Evolutionary conservation across 768 basidiomycete species (phyloP).

Genomic region (Tylopilus plumbeoviolaceoides): DNA sequence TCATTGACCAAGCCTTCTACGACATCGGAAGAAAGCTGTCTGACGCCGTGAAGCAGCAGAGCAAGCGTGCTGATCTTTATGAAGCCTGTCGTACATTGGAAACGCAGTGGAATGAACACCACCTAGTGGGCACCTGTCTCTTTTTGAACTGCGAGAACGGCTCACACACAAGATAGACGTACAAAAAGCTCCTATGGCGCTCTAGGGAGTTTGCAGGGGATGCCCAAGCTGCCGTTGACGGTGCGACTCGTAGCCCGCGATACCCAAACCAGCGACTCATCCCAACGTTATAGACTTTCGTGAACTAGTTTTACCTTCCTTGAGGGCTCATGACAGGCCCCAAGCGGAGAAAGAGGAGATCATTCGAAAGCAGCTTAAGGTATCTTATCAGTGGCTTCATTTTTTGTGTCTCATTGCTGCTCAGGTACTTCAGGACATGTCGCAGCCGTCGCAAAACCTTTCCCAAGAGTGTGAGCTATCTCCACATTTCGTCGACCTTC

Average conservation of each 20-base stretch:
- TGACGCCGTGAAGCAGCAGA: slow-evolving; percentile 6
- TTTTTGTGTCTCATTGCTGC: not conserved
- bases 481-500: not conserved
- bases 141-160: too few relatives aligned
- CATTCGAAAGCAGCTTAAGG: slow-evolving; percentile 14
- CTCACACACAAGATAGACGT: slow-evolving; percentile 8
- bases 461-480: slow-evolving; percentile 15
- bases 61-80: slow-evolving; percentile 6
- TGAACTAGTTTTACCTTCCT: slow-evolving; percentile 13
- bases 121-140: not conserved
- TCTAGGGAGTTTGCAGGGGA: slow-evolving; percentile 20
- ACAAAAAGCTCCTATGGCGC: slow-evolving; percentile 15
- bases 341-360: slow-evolving; percentile 13
- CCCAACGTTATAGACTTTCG: slow-evolving; percentile 9
- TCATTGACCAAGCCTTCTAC: slow-evolving; percentile 16
- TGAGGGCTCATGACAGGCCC: slow-evolving; percentile 4
- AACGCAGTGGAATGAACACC: slow-evolving; percentile 15
- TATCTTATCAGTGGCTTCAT: not conserved
- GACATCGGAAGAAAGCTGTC: slow-evolving; percentile 10
- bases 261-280: not conserved
- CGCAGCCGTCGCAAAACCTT: slow-evolving; percentile 15
- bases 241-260: not conserved
- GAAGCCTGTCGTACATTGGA: slow-evolving; percentile 10
- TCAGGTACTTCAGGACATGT: slow-evolving; percentile 11
- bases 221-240: slow-evolving; percentile 16